Evolutionary conservation across 2,329 filamentous ascomycete genomes (phyloP), one percentile per base, ranked within the genome.

Genomic region (Xylaria sp.): DNA sequence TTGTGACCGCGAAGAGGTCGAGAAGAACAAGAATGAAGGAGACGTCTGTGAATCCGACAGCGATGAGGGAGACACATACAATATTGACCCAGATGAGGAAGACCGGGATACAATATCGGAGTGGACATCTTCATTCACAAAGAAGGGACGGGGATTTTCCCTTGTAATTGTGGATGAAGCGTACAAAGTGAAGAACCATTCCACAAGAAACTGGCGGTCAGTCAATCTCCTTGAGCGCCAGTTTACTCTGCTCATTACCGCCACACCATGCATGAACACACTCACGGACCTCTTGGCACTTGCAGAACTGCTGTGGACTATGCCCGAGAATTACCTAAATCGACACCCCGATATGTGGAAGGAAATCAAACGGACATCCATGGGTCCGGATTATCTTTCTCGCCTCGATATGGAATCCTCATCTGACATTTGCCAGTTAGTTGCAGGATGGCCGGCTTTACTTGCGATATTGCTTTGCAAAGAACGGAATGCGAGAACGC

Each of bases 131-230:
- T 61, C 52, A 3, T 72, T 69, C 33, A 65, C 67, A 2, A 8
- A 62, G 8, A 9, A 13, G 5, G 57, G 49, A 8, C 64, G 71
- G 7, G 15, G 37, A 4, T 73, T 73, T 47, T 74, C 72, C 3
- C 54, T 73, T 5, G 67, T 74, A 3, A 65, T 72, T 2, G 70
- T 73, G 1, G 72, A 74, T 29, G 72, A 73, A 38, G 71, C 71
- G 1, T 66, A 73, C 46, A 73, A 71, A 48, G 61, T 73, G 15
- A 71, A 71, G 19, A 67, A 73, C 17, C 21, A 59, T 1, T 9
- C 19, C 1, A 73, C 72, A 0, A 58, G 44, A 8, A 64, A 67
- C 11, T 72, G 67, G 67, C 67, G 64, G 41, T 73, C 71, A 2
- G 61, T 74, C 0, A 46, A 61, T 11, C 53, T 70, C 2, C 43